A percentile compares a stretch with the other conserved stretches of the same genome.
Evolutionary conservation across 352 stramenopile species (phyloP).

Genomic region (Phytophthora tentaculata): DNA sequence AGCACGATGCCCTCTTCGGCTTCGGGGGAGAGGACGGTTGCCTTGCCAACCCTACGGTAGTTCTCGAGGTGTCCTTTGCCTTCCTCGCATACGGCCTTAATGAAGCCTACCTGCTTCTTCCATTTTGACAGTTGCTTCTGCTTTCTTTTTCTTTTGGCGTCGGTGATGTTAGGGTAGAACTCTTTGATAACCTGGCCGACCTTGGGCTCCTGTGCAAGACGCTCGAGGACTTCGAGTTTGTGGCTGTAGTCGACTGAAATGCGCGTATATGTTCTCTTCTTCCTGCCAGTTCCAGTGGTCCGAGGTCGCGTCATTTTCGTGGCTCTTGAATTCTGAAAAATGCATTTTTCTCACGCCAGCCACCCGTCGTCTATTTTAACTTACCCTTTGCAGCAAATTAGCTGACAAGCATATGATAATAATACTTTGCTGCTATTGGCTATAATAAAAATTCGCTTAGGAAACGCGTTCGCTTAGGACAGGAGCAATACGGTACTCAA

Average conservation of each 20-base stretch:
- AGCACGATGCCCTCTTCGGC: background rate
- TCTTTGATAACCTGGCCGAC: no score
- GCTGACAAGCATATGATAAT: background rate
- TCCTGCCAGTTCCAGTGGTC: no score
- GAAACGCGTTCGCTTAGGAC: no score
- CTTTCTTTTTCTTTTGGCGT: no score
- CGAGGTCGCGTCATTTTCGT: no score
- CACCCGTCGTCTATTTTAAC: background rate
- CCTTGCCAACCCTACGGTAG: background rate
- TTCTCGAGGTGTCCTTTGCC: no score
- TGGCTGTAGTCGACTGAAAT: no score
- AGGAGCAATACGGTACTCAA: background rate
- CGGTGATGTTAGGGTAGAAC: no score
- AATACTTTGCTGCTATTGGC: background rate
- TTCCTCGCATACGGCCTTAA: background rate
- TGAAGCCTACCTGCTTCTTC: background rate
- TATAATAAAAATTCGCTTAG: no score
- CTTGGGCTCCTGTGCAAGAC: no score
- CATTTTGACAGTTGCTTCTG: background rate
- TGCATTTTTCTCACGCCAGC: background rate
- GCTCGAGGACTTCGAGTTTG: no score
- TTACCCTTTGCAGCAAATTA: background rate
- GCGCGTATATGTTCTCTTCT: no score
- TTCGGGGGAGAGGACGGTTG: background rate
- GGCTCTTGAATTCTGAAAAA: background rate